These are phyloP conservation scores for Exophiala sp. DNA, from an alignment of 2,329 filamentous ascomycete species.

Conservation along the genomic window DNA sequence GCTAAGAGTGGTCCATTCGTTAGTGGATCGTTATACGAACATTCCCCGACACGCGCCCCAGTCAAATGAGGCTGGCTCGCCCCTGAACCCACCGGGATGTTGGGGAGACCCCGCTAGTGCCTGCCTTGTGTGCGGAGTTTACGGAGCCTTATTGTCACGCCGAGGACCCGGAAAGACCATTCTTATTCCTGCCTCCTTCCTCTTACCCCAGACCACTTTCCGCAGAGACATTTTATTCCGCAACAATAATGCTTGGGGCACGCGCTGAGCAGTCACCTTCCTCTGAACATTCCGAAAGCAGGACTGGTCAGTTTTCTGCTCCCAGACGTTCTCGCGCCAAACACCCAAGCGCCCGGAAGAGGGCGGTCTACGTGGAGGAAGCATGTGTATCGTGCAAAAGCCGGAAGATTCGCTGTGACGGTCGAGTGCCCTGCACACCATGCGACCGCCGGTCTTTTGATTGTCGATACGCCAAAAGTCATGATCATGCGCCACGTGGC, in stretches of 20 bases:
- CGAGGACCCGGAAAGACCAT: neutral
- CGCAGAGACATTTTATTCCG: neutral
- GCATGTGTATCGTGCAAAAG: conserved; percentile 5
- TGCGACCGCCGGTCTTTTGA: conserved; percentile 1
- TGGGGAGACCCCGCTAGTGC: neutral
- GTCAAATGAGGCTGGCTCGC: neutral
- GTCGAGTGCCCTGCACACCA: neutral
- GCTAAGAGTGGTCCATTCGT: neutral
- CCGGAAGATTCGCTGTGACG: conserved; percentile 7
- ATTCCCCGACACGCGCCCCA: neutral
- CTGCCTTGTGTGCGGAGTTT: neutral
- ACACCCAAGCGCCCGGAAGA: conserved; percentile 2
- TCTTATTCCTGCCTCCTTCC: neutral
- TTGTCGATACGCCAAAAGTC: conserved; percentile 1
- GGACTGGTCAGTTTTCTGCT: neutral
- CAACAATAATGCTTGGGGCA: neutral
- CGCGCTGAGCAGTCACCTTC: neutral
- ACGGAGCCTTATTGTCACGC: neutral
- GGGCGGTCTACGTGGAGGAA: conserved; percentile 5
- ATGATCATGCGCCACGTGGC: neutral
- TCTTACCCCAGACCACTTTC: neutral
- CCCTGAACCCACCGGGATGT: neutral
- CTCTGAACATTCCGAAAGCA: neutral
- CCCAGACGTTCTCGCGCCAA: conserved; percentile 7
- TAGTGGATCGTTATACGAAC: too few species aligned